Evolutionary conservation across 2,329 filamentous ascomycete genomes (phyloP).

Genomic region (Dothideomycetes sp.): DNA sequence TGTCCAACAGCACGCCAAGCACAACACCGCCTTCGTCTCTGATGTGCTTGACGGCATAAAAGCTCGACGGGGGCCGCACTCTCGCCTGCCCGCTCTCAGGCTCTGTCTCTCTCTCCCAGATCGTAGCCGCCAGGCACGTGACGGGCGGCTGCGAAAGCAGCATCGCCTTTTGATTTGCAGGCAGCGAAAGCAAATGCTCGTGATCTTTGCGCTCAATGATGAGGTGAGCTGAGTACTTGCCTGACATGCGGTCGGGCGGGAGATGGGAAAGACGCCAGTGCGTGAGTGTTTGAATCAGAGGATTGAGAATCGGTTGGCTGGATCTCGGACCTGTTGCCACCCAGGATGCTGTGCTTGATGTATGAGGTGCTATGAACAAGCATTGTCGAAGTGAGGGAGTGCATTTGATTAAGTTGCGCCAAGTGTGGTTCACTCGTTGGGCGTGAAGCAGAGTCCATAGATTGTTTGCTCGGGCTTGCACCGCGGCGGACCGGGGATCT

Average conservation of each 20-base stretch:
- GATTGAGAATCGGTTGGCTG: background rate
- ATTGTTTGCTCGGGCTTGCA: background rate
- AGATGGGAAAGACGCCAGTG: background rate
- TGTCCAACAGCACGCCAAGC: background rate
- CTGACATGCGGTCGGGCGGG: background rate
- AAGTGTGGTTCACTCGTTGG: background rate
- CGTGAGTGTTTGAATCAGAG: background rate
- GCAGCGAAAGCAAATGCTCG: background rate
- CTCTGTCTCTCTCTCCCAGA: background rate
- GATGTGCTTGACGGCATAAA: background rate
- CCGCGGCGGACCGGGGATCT: background rate
- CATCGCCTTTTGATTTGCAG: background rate
- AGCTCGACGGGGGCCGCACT: background rate
- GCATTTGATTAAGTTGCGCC: background rate
- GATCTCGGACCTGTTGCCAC: background rate
- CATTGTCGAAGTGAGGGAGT: background rate
- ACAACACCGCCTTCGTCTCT: background rate
- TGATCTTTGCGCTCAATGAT: background rate
- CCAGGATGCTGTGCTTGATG: background rate
- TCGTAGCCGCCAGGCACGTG: background rate
- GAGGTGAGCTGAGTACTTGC: background rate
- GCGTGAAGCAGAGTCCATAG: background rate
- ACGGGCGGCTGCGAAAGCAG: background rate
- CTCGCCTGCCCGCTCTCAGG: background rate
- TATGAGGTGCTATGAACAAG: background rate